A percentile compares a stretch with the other conserved stretches of the same genome.
These are phyloP conservation scores for Salix udensis DNA, from an alignment of 345 rosid genomes.

Conservation along the genomic window DNA sequence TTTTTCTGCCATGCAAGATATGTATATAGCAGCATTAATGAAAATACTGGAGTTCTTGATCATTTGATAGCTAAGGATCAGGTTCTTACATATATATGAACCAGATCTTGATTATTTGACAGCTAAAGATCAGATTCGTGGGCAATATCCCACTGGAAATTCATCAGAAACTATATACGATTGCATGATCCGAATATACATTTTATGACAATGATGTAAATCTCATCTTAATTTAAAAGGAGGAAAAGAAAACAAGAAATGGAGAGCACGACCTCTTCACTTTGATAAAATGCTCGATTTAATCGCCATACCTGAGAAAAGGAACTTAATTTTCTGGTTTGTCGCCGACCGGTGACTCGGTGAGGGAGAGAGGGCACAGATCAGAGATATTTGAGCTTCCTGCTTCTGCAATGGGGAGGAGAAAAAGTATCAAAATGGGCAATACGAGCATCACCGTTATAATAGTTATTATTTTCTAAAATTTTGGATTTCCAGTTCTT, in stretches of 20 bases:
- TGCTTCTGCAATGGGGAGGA: not conserved
- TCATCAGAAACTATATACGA: no score
- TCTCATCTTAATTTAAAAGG: not conserved
- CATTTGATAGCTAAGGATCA: no score
- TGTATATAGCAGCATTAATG: not conserved
- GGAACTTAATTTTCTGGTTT: not conserved
- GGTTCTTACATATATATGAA: no score
- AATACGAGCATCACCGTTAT: not conserved
- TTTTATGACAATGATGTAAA: not conserved
- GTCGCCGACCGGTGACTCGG: not conserved
- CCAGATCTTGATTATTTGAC: not conserved
- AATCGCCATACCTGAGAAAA: not conserved
- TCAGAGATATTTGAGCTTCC: not conserved
- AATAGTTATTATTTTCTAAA: constrained; percentile 2
- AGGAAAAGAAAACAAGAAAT: not conserved
- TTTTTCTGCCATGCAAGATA: not conserved
- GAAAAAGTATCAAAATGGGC: not conserved
- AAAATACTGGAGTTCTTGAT: not conserved
- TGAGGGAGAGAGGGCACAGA: not conserved
- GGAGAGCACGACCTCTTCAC: not conserved
- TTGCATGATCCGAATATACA: not conserved
- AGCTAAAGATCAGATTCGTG: not conserved
- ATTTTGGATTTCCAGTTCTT: not conserved
- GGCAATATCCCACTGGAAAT: not conserved
- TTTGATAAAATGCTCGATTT: not conserved